phyloP scores from a whole-genome alignment of 352 stramenopile genomes.

The Phytopythium chamaehyphon region DNA sequence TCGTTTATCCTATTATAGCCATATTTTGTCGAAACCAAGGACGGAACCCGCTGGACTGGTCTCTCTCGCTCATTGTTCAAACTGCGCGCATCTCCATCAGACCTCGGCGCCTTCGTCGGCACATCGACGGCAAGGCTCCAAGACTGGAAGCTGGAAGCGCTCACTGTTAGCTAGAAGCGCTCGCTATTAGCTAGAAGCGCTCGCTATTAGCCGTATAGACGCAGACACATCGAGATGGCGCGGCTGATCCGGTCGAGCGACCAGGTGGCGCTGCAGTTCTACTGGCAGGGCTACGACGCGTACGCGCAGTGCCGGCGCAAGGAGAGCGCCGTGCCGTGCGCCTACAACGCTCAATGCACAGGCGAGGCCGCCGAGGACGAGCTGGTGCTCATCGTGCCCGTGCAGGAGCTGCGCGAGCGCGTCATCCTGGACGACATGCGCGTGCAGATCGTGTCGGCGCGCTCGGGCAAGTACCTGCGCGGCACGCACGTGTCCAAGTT shows the following conservation, averaged over 20 bases:
- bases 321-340: constrained; percentile 51
- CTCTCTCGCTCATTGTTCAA: too few relatives aligned
- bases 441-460: constrained; percentile 50
- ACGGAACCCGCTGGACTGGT: too few relatives aligned
- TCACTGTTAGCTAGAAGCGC: too few relatives aligned
- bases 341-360: constrained; percentile 47
- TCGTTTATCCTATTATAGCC: too few relatives aligned
- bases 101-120: too few relatives aligned
- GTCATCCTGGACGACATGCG: constrained; percentile 57
- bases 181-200: too few relatives aligned
- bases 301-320: constrained; percentile 43
- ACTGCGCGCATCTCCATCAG: too few relatives aligned
- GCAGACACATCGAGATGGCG: neutral
- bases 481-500: constrained; percentile 60
- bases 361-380: constrained; percentile 31
- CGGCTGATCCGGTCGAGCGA: constrained; percentile 32
- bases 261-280: constrained; percentile 56
- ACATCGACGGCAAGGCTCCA: too few relatives aligned
- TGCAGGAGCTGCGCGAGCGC: constrained; percentile 46
- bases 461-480: constrained; percentile 51
- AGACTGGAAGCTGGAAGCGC: too few relatives aligned
- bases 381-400: constrained; percentile 53
- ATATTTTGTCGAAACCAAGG: too few relatives aligned
- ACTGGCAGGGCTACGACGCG: constrained; percentile 64
- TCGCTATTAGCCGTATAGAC: too few relatives aligned